Base-by-base conservation (phyloP, 768 basidiomycete species). In the Gloeostereum incarnatum region DNA sequence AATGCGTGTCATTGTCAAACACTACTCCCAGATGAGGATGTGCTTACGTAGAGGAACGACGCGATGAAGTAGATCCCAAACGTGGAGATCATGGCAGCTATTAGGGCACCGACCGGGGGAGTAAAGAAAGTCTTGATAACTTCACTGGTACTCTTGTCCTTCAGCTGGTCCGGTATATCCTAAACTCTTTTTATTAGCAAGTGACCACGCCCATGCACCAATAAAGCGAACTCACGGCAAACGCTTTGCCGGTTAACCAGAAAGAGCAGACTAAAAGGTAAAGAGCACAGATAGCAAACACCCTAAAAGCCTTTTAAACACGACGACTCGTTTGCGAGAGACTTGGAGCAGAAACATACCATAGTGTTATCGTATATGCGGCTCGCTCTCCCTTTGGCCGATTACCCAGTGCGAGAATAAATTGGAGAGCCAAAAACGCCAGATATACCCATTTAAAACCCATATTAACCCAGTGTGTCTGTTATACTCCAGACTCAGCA, bases 381-480 rank as follows among this genome's bases (percentile, higher is more conserved):
- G 66, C 49, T 25, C 79, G 72, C 64, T 94, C 92, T 41, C 88
- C 92, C 55, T 94, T 94, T 2, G 91, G 92, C 40, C 91, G 68
- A 57, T 82, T 83, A 19, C 81, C 81, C 20, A 82, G 56, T 0
- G 78, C 79, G 30, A 82, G 62, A 36, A 73, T 60, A 40, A 73
- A 73, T 42, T 75, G 93, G 20, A 97, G 61, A 11, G 76, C 87
- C 25, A 97, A 65, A 65, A 91, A 85, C 2, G 78, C 69, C 29
- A 94, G 66, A 54, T 94, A 96, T 14, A 89, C 63, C 88, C 90
- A 92, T 63, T 86, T 82, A 40, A 92, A 66, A 10, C 62, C 75
- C 30, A 78, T 45, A 50, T 96, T 96, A 30, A 92, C 65, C 88
- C 88, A 94, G 47, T 88, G 80, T 11, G 91, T 93, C 90, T 89